Conservation (phyloP, 2,329 filamentous ascomycete species). For the Metarhizium humberi region DNA sequence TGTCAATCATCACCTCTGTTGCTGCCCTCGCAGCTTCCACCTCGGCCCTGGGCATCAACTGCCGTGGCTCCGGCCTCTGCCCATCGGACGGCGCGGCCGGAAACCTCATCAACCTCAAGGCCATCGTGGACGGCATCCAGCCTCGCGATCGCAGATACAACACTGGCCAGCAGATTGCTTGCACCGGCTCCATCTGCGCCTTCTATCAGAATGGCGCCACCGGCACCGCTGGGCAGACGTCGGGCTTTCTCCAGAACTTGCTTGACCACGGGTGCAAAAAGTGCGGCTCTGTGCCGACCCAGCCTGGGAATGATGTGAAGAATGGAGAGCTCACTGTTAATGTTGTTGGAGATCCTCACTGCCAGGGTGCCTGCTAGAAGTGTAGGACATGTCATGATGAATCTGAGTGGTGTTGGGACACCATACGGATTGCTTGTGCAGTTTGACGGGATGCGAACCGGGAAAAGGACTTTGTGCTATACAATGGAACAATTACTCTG, state of each 20-base stretch:
- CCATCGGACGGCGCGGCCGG: constrained; percentile 7
- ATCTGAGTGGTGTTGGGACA: too few relatives aligned
- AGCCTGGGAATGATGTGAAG: constrained; percentile 10
- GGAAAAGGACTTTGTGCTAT: too few relatives aligned
- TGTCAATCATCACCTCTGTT: background rate
- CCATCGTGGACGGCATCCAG: constrained; percentile 7
- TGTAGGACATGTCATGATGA: background rate
- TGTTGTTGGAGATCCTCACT: constrained; percentile 8
- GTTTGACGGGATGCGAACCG: too few relatives aligned
- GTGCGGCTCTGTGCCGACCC: constrained; percentile 10
- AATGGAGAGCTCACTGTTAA: constrained; percentile 12
- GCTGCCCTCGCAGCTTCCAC: constrained; percentile 4
- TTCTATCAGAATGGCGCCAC: constrained; percentile 11
- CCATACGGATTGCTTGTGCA: too few relatives aligned
- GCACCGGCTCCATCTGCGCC: constrained; percentile 9
- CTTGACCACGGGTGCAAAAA: constrained; percentile 9
- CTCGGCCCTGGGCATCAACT: constrained; percentile 10
- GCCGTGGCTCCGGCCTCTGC: constrained; percentile 10
- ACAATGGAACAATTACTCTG: too few relatives aligned
- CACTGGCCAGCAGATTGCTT: constrained; percentile 10
- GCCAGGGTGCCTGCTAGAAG: constrained; percentile 7
- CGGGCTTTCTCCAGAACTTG: constrained; percentile 6
- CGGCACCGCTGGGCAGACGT: constrained; percentile 8
- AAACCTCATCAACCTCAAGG: constrained; percentile 7
- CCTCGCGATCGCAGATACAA: constrained; percentile 6